Evolutionary conservation across 129 eudicot genomes (phyloP).

Genomic region (Escallonia rubra): DNA sequence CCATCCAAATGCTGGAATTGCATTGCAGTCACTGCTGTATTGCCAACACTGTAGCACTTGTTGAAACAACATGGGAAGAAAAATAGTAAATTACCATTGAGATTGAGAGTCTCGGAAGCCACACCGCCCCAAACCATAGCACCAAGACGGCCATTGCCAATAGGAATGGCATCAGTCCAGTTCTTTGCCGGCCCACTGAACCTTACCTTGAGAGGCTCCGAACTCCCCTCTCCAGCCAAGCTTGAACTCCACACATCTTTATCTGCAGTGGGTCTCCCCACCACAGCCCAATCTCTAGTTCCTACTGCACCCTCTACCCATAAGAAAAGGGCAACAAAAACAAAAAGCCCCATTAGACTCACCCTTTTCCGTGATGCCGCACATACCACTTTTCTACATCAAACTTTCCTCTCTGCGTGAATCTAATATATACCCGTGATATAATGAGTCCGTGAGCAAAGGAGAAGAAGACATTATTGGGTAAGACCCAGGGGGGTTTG

Average conservation of each 20-base stretch:
- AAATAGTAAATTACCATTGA: slow-evolving; percentile 48
- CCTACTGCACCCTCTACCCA: slow-evolving; percentile 1
- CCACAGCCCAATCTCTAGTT: slow-evolving; percentile 28
- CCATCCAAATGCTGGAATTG: too few species aligned
- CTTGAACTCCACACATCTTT: slow-evolving; percentile 36
- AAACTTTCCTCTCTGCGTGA: too few species aligned
- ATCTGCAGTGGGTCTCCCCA: slow-evolving; percentile 9
- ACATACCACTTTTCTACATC: too few species aligned
- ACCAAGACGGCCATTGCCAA: slow-evolving; percentile 90
- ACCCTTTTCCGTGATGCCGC: too few species aligned
- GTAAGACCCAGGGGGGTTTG: too few species aligned
- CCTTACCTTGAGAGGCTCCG: slow-evolving; percentile 41
- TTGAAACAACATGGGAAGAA: not conserved
- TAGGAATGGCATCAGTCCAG: slow-evolving; percentile 93
- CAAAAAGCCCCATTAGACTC: too few species aligned
- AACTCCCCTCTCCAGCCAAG: not conserved
- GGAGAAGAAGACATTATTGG: too few species aligned
- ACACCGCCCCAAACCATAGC: slow-evolving; percentile 89
- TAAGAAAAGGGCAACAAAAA: too few species aligned
- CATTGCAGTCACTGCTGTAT: not conserved
- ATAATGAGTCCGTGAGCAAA: too few species aligned
- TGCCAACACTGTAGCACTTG: not conserved
- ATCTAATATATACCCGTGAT: too few species aligned
- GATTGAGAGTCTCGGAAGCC: slow-evolving; percentile 61
- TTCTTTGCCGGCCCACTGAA: slow-evolving; percentile 58